These are phyloP conservation scores for Ophiostoma populinum DNA, from an alignment of 2,329 filamentous ascomycete species.

Conservation along the genomic window DNA sequence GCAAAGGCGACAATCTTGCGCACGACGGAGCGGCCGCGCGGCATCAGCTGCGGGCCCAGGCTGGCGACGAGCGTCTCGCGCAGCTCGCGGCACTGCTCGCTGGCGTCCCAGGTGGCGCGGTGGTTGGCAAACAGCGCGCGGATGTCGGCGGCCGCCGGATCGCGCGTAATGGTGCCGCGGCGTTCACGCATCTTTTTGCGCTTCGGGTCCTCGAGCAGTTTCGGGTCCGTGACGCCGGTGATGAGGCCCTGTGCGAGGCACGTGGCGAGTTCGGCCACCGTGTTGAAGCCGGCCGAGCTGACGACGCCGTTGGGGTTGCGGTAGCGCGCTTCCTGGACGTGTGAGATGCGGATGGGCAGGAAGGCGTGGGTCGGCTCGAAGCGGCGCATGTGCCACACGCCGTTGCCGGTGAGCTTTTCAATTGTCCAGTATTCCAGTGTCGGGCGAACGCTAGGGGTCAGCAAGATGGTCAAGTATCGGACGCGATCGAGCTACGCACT, in stretches of 20 bases:
- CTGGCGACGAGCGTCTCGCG: slow-evolving; percentile 6
- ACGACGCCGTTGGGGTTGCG: slow-evolving; percentile 6
- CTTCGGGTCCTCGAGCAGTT: background rate
- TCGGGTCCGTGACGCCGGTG: background rate
- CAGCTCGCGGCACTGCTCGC: slow-evolving; percentile 7
- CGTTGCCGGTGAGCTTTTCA: slow-evolving; percentile 9
- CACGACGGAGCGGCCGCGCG: slow-evolving; percentile 2
- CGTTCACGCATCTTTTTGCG: background rate
- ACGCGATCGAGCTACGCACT: no score
- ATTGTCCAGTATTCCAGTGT: slow-evolving; percentile 10
- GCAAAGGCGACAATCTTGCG: slow-evolving; percentile 11
- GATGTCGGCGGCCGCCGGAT: slow-evolving; percentile 1
- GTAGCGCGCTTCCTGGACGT: slow-evolving; percentile 7
- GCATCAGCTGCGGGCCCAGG: slow-evolving; percentile 4
- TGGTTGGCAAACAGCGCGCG: slow-evolving; percentile 1
- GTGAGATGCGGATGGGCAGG: slow-evolving; percentile 8
- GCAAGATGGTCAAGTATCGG: no score
- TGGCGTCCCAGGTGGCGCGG: slow-evolving; percentile 8
- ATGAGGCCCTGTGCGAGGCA: slow-evolving; percentile 3
- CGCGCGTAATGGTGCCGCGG: slow-evolving; percentile 1
- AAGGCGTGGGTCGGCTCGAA: slow-evolving; percentile 5
- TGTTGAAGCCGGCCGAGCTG: background rate
- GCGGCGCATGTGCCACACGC: slow-evolving; percentile 9
- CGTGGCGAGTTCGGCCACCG: slow-evolving; percentile 5
- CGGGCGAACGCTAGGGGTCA: slow-evolving; percentile 5